phyloP scores from a whole-genome alignment of 129 eudicot genomes.

The Oenanthe sinensis region DNA sequence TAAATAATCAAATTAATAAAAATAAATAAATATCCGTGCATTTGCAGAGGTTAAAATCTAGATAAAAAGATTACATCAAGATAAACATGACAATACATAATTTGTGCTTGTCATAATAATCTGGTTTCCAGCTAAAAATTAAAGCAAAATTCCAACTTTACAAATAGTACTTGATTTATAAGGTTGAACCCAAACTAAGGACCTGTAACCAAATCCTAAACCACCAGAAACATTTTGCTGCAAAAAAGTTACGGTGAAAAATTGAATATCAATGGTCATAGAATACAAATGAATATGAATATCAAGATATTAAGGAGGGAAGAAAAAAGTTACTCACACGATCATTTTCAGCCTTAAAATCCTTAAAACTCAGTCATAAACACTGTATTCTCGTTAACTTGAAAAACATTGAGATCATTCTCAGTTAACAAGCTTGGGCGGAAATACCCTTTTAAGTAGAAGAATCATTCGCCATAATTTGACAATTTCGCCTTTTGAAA shows the following conservation, averaged over 20 bases:
- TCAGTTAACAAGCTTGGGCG: not conserved
- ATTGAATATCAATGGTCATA: not conserved
- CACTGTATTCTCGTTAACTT: conserved; percentile 89
- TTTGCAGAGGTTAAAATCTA: no score
- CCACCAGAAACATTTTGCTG: no score
- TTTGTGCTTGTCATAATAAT: no score
- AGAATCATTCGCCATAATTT: not conserved
- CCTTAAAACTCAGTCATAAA: conserved; percentile 74
- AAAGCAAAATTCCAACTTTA: no score
- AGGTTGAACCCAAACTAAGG: no score
- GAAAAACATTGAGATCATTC: conserved; percentile 7
- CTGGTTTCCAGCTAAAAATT: no score
- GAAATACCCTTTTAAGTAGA: not conserved
- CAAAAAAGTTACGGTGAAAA: not conserved
- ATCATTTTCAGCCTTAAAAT: conserved; percentile 64
- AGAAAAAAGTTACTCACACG: conserved; percentile 29
- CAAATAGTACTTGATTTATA: no score
- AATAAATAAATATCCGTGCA: no score
- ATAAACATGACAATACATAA: no score
- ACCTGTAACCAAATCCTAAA: no score
- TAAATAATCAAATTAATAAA: no score
- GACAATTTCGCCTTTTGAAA: not conserved
- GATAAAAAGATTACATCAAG: no score
- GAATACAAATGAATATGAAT: not conserved
- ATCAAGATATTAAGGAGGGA: not conserved